Percentiles rank a stretch among this genome's conserved stretches.
Conservation (phyloP, 2,329 filamentous ascomycete species). For the Fusarium brevicatenulatum region DNA sequence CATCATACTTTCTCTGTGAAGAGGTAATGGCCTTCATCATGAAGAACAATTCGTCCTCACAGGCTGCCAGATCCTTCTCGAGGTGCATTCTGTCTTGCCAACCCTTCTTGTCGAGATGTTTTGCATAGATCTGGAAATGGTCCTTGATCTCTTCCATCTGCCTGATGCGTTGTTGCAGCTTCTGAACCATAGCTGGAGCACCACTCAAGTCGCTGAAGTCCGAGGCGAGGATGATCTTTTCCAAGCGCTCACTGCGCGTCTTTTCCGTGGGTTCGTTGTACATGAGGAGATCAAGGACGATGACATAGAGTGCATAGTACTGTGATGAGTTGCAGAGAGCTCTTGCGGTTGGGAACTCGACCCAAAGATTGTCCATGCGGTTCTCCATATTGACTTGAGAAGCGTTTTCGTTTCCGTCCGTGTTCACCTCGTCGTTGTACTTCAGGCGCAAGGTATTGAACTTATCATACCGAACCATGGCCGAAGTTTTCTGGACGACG, state of each 20-base stretch:
- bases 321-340: conserved; percentile 97
- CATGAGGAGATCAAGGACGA: conserved; percentile 92
- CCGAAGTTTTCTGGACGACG: conserved; percentile 96
- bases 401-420: conserved; percentile 62
- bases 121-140: conserved; percentile 93
- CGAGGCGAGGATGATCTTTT: conserved; percentile 98
- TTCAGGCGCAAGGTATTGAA: conserved; percentile 97
- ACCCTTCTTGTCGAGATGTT: conserved; percentile 84
- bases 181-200: conserved; percentile 90
- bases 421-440: conserved; percentile 92
- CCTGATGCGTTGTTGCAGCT: conserved; percentile 89
- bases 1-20: conserved; percentile 87
- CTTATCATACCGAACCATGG: conserved; percentile 94
- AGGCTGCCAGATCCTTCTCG: conserved; percentile 87
- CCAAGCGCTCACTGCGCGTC: conserved; percentile 91
- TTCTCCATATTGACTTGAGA: conserved; percentile 71
- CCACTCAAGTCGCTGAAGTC: conserved; percentile 98
- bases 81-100: conserved; percentile 92
- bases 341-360: conserved; percentile 93
- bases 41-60: conserved; percentile 98
- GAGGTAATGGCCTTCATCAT: conserved; percentile 99
- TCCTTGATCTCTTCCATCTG: conserved; percentile 96
- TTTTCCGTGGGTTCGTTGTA: conserved; percentile 98
- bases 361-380: conserved; percentile 95
- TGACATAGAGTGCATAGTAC: conserved; percentile 98